Base-by-base conservation (phyloP, 2,329 filamentous ascomycete genomes). In the Keithomyces neogunnii region DNA sequence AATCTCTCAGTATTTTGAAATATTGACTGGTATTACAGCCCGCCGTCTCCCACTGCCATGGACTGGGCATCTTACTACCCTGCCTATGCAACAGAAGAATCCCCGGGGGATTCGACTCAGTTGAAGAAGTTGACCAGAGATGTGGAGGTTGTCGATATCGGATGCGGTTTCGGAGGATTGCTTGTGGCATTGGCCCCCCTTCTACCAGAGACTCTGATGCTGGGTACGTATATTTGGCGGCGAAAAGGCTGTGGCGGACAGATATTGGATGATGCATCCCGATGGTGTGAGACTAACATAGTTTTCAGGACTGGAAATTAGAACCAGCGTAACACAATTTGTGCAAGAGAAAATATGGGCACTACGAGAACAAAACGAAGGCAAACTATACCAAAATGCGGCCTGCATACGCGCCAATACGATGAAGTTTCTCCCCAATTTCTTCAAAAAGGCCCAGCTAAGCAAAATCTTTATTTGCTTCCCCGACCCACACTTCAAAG, bases 381-480 rank as follows among this genome's bases (percentile, higher is more conserved):
- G 73, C 5, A 68, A 70, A 48, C 68, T 73, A 45, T 97, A 89
- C 67, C 86, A 95, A 64, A 99, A 99, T 67, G 85, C 92, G 50
- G 84, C 87, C 35, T 95, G 89, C 64, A 75, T 99, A 46, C 85
- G 93, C 55, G 88, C 89, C 58, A 99, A 99, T 73, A 89, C 89
- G 4, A 99, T 99, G 93, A 99, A 99, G 68, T 99, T 97, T 69
- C 75, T 99, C n/a, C 92, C 95, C 55, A 97, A 99, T 66, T 96
- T 96, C 76, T 97, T 99, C 75, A 74, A 71, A 50, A 87, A 85
- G 62, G 76, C 72, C 11, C 91, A 96, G 66, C 81, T 99, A 11
- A 81, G 78, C 56, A 95, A 95, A 65, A 88, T 97, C 64, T 99
- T 99, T 69, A 88, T 99, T 61, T 99, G 93, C 74, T 99, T 99